A percentile compares a stretch with the other conserved stretches of the same genome.
These are phyloP conservation scores for Lecanosticta acicola DNA, from an alignment of 2,329 filamentous ascomycete genomes.

Conservation along the genomic window DNA sequence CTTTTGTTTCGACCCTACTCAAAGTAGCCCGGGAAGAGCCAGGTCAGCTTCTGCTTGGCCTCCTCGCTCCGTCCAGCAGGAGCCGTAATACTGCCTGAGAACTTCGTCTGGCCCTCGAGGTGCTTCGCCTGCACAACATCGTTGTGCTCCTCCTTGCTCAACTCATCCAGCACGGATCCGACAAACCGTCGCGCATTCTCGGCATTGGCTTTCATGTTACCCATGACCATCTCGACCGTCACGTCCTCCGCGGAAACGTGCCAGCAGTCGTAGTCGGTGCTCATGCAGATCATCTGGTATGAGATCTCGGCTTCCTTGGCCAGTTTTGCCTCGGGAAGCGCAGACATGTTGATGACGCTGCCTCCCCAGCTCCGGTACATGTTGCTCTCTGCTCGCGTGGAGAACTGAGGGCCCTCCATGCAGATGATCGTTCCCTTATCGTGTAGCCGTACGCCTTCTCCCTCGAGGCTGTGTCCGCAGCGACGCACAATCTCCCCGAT, in stretches of 20 bases:
- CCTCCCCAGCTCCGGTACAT: constrained; percentile 94
- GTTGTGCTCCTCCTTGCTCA: constrained; percentile 69
- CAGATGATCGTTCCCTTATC: constrained; percentile 79
- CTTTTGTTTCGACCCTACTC: constrained; percentile 28
- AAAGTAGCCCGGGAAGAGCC: constrained; percentile 80
- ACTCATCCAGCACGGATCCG: constrained; percentile 77
- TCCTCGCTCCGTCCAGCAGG: constrained; percentile 66
- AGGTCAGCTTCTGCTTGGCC: constrained; percentile 73
- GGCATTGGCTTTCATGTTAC: constrained; percentile 89
- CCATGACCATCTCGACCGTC: constrained; percentile 94
- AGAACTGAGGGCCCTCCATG: constrained; percentile 99
- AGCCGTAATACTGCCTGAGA: constrained; percentile 78
- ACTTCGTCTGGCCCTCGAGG: constrained; percentile 68
- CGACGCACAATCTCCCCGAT: constrained; percentile 70
- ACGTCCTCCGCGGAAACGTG: constrained; percentile 72
- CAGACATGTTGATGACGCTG: constrained; percentile 96
- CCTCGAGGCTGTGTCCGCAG: constrained; percentile 71
- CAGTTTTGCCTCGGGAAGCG: constrained; percentile 90
- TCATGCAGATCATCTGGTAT: constrained; percentile 99
- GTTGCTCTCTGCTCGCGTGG: constrained; percentile 88
- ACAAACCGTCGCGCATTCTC: constrained; percentile 82
- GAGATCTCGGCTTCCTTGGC: constrained; percentile 92
- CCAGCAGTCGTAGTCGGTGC: constrained; percentile 99
- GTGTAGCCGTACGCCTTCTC: constrained; percentile 80
- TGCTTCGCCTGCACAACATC: constrained; percentile 77